Evolutionary conservation across 768 basidiomycete genomes (phyloP).

Genomic region (Suillus cothurnatus): DNA sequence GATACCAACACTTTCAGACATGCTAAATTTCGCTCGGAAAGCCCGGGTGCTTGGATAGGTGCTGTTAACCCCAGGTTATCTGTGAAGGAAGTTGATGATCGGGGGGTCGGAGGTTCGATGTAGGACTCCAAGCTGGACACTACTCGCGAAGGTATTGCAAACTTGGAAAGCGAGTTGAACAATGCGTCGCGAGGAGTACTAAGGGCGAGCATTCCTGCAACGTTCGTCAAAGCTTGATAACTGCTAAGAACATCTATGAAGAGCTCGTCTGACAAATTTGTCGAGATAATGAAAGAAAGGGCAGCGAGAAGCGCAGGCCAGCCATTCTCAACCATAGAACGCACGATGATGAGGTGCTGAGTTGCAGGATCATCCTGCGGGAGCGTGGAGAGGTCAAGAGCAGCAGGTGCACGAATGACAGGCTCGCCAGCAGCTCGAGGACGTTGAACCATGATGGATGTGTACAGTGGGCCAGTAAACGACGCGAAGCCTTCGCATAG

Average conservation of each 20-base stretch:
- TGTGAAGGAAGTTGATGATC: conserved; percentile 57
- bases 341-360: conserved; percentile 61
- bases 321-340: conserved; percentile 79
- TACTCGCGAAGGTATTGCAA: conserved; percentile 88
- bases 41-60: conserved; percentile 60
- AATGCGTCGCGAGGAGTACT: conserved; percentile 92
- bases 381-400: conserved; percentile 62
- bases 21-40: conserved; percentile 89
- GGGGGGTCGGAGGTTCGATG: conserved; percentile 57
- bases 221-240: conserved; percentile 83
- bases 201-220: conserved; percentile 86
- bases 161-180: conserved; percentile 85
- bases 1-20: conserved; percentile 84
- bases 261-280: conserved; percentile 89
- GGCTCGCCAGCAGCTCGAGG: conserved; percentile 65
- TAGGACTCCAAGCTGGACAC: conserved; percentile 79
- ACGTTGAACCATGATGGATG: conserved; percentile 63
- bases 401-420: conserved; percentile 69
- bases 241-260: conserved; percentile 86
- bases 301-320: conserved; percentile 95
- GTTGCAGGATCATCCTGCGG: conserved; percentile 55
- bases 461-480: conserved; percentile 77
- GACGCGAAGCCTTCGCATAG: conserved; percentile 85
- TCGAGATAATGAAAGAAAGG: conserved; percentile 85
- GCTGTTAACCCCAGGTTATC: conserved; percentile 68